Percentiles rank a stretch among this genome's conserved stretches.
Evolutionary conservation across 768 basidiomycete species (phyloP).

Genomic region (Podaxis rugospora): DNA sequence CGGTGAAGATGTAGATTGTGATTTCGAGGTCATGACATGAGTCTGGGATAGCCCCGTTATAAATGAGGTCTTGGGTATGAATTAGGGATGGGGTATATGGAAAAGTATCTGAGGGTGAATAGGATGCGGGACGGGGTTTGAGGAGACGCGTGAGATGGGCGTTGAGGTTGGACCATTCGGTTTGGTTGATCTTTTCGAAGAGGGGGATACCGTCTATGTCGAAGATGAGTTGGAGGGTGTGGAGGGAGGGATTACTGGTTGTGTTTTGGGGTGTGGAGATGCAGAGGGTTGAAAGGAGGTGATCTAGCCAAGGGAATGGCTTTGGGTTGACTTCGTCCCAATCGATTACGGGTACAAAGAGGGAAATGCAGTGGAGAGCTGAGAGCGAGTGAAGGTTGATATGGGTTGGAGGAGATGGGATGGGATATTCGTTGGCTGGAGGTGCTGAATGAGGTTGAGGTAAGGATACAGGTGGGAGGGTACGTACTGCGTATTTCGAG

Average conservation of each 20-base stretch:
- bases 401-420: conserved; percentile 3
- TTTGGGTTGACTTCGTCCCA: conserved; percentile 7
- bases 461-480: too few species aligned
- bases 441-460: neutral
- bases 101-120: neutral
- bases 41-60: neutral
- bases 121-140: neutral
- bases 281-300: conserved; percentile 6
- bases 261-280: neutral
- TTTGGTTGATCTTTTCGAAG: neutral
- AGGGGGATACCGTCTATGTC: conserved; percentile 2
- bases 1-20: conserved; percentile 9
- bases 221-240: conserved; percentile 7
- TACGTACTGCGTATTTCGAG: conserved; percentile 8
- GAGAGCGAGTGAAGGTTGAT: neutral
- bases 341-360: conserved; percentile 6
- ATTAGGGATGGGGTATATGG: neutral
- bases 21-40: neutral
- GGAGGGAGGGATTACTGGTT: neutral
- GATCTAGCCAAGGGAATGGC: conserved; percentile 7
- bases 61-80: neutral
- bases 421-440: conserved; percentile 6
- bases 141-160: conserved; percentile 4
- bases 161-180: conserved; percentile 8
- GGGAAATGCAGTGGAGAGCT: conserved; percentile 7